Percentiles rank a stretch among this genome's conserved stretches.
Conservation (phyloP, 2,329 filamentous ascomycete genomes). For the Fusarium sp. region DNA sequence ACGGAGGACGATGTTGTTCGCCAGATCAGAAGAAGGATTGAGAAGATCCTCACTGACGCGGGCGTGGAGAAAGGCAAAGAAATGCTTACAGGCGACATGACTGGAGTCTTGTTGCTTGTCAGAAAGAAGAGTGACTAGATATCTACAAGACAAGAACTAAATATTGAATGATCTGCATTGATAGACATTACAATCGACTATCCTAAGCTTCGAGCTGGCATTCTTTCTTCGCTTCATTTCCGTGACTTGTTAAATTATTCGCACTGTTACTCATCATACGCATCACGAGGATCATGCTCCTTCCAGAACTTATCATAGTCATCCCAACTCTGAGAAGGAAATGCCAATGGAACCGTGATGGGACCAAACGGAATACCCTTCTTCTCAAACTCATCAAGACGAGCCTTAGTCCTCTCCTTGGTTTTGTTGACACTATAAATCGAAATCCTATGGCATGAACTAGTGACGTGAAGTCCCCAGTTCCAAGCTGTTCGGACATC, state of each 20-base stretch:
- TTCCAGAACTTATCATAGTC: slow-evolving; percentile 56
- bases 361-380: slow-evolving; percentile 61
- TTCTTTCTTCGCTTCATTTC: neutral
- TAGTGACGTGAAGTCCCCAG: slow-evolving; percentile 75
- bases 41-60: neutral
- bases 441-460: slow-evolving; percentile 69
- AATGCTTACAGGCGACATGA: neutral
- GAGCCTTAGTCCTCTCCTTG: slow-evolving; percentile 58
- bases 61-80: neutral
- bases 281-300: slow-evolving; percentile 46
- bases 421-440: slow-evolving; percentile 72
- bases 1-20: slow-evolving; percentile 5
- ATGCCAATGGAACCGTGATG: slow-evolving; percentile 64
- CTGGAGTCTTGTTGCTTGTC: neutral
- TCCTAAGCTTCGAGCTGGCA: neutral
- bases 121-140: neutral
- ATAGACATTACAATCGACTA: neutral
- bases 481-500: slow-evolving; percentile 69
- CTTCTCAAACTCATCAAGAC: slow-evolving; percentile 64
- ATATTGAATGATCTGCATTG: neutral
- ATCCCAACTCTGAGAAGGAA: slow-evolving; percentile 61
- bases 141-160: fast-evolving
- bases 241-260: neutral
- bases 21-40: neutral
- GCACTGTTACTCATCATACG: slow-evolving; percentile 20